These are phyloP conservation scores for Suhomyces kilbournensis DNA, from an alignment of 805 yeast species.

Conservation along the genomic window DNA sequence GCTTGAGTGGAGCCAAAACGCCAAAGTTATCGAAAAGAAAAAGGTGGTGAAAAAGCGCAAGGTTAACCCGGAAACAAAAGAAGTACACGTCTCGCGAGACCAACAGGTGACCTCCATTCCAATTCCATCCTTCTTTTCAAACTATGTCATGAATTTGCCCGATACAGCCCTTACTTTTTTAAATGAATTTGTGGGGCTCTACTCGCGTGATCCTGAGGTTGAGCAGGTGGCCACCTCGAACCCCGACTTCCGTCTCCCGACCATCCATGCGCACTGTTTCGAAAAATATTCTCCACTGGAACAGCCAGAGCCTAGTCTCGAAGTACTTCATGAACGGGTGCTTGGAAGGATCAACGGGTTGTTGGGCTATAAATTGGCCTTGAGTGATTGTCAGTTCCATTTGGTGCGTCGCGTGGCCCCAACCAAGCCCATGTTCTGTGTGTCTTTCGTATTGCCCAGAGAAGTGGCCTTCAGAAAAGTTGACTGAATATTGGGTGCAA, in stretches of 20 bases:
- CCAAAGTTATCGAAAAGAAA: slow-evolving; percentile 34
- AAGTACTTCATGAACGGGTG: slow-evolving; percentile 66
- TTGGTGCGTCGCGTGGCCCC: slow-evolving; percentile 94
- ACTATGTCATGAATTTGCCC: slow-evolving; percentile 94
- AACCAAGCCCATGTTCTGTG: slow-evolving; percentile 93
- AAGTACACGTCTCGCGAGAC: slow-evolving; percentile 12
- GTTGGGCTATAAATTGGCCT: slow-evolving; percentile 46
- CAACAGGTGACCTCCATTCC: slow-evolving; percentile 18
- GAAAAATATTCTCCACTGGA: slow-evolving; percentile 80
- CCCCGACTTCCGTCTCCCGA: slow-evolving; percentile 61
- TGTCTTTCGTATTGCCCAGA: slow-evolving; percentile 69
- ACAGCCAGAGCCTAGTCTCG: slow-evolving; percentile 60
- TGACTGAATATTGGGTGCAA: neutral
- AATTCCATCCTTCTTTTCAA: slow-evolving; percentile 57
- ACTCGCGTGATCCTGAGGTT: slow-evolving; percentile 39
- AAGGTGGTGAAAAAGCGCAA: slow-evolving; percentile 38
- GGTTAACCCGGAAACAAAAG: slow-evolving; percentile 32
- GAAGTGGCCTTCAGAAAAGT: slow-evolving; percentile 52
- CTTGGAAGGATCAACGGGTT: slow-evolving; percentile 47
- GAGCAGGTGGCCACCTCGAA: slow-evolving; percentile 29
- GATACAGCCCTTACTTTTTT: slow-evolving; percentile 85
- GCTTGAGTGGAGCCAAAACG: slow-evolving; percentile 39
- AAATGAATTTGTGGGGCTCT: slow-evolving; percentile 74
- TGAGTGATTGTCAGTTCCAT: slow-evolving; percentile 60
- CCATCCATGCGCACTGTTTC: slow-evolving; percentile 86